Evolutionary conservation across 2,329 filamentous ascomycete species (phyloP).

Genomic region (Thielaviopsis euricoi): DNA sequence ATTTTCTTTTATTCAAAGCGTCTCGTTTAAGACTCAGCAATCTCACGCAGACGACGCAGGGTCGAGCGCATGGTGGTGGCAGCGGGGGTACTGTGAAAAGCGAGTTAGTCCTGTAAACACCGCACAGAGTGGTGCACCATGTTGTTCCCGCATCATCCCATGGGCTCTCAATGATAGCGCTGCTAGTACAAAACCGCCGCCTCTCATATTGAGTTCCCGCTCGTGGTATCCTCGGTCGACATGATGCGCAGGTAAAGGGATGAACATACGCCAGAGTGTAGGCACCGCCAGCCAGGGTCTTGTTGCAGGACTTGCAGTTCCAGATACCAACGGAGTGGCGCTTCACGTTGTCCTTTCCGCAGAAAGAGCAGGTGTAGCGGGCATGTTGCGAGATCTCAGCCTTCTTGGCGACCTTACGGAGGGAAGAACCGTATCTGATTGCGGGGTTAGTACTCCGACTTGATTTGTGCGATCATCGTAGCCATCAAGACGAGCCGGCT

Average conservation of each 20-base stretch:
- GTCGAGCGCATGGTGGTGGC: conserved; percentile 90
- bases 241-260: not conserved
- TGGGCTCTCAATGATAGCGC: not conserved
- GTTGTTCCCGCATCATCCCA: not conserved
- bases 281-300: conserved; percentile 66
- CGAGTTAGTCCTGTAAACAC: conserved; percentile 16
- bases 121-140: not conserved
- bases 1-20: conserved; percentile 14
- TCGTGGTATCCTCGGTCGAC: not conserved
- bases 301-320: conserved; percentile 91
- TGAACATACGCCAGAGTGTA: conserved; percentile 86
- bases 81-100: conserved; percentile 58
- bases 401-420: conserved; percentile 95
- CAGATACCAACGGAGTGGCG: conserved; percentile 87
- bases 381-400: conserved; percentile 99
- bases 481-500: not conserved
- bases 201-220: not conserved
- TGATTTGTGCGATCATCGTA: not conserved
- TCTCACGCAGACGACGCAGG: conserved; percentile 92
- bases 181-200: not conserved
- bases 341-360: conserved; percentile 90
- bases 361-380: conserved; percentile 95
- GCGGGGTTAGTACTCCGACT: conserved; percentile 16
- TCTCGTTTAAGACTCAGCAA: conserved; percentile 70
- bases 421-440: conserved; percentile 86